Conservation (phyloP, 2,329 filamentous ascomycete species). For the Zalaria sp. region DNA sequence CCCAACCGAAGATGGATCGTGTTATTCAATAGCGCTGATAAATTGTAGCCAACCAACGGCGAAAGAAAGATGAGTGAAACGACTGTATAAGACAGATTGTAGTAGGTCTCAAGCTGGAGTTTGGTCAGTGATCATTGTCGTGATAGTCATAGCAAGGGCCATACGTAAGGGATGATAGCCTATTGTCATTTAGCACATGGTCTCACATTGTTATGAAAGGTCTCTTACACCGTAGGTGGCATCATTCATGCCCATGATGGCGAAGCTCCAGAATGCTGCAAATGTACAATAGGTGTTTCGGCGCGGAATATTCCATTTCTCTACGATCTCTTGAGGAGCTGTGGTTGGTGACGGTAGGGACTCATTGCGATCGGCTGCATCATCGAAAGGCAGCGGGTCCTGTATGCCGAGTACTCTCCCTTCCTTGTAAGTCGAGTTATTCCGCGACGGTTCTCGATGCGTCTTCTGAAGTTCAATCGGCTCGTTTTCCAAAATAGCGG, state of each 20-base stretch:
- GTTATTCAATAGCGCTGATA: slow-evolving; percentile 51
- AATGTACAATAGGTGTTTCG: slow-evolving; percentile 45
- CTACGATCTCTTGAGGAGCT: slow-evolving; percentile 23
- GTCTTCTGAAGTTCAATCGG: slow-evolving; percentile 8
- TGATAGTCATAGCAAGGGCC: background rate
- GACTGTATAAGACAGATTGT: slow-evolving; percentile 45
- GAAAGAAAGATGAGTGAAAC: slow-evolving; percentile 55
- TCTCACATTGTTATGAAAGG: background rate
- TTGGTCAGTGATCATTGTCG: background rate
- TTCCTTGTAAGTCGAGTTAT: slow-evolving; percentile 9
- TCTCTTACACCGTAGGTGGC: slow-evolving; percentile 44
- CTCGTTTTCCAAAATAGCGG: slow-evolving; percentile 13
- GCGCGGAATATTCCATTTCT: slow-evolving; percentile 50
- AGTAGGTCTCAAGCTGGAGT: slow-evolving; percentile 45
- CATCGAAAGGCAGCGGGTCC: slow-evolving; percentile 3
- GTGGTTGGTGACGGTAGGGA: slow-evolving; percentile 32
- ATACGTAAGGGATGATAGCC: slow-evolving; percentile 36
- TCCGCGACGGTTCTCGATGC: background rate
- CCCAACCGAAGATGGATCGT: slow-evolving; percentile 49
- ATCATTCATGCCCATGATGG: slow-evolving; percentile 57
- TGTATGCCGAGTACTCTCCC: slow-evolving; percentile 10
- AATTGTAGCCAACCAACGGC: slow-evolving; percentile 50
- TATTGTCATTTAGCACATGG: slow-evolving; percentile 6
- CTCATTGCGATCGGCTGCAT: slow-evolving; percentile 17
- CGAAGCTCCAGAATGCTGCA: slow-evolving; percentile 46